Evolutionary conservation across 306 rosid genomes (phyloP).

Genomic region (Acacia crassicarpa): DNA sequence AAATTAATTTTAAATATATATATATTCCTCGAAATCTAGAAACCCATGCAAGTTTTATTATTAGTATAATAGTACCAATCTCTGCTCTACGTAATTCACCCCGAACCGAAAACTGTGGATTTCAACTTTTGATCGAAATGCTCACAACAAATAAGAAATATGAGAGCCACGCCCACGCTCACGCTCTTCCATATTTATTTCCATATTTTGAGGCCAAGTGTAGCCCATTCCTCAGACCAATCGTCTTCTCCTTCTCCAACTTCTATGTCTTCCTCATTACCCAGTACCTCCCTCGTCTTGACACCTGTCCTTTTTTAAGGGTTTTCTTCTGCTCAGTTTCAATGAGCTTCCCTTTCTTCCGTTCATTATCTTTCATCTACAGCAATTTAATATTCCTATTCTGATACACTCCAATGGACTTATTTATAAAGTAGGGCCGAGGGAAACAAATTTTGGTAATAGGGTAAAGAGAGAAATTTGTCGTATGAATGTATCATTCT

Average conservation of each 20-base stretch:
- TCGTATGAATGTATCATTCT: too few species aligned
- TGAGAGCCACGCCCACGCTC: slow-evolving; percentile 69
- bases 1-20: neutral
- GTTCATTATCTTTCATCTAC: neutral
- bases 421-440: too few species aligned
- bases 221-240: slow-evolving; percentile 86
- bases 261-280: slow-evolving; percentile 52
- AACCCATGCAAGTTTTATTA: slow-evolving; percentile 51
- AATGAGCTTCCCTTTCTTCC: neutral
- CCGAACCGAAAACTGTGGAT: slow-evolving; percentile 16
- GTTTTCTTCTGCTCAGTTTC: slow-evolving; percentile 5
- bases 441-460: too few species aligned
- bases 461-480: too few species aligned
- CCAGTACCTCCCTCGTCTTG: slow-evolving; percentile 39
- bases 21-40: slow-evolving; percentile 44
- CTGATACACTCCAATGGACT: neutral
- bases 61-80: slow-evolving; percentile 14
- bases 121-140: slow-evolving; percentile 47
- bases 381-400: neutral
- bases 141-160: slow-evolving; percentile 34
- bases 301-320: slow-evolving; percentile 36
- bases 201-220: slow-evolving; percentile 50
- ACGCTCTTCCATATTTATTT: slow-evolving; percentile 59
- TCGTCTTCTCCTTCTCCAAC: slow-evolving; percentile 61
- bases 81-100: slow-evolving; percentile 41